Evolutionary conservation across 345 rosid species (phyloP).

Genomic region (Nephelium lappaceum): DNA sequence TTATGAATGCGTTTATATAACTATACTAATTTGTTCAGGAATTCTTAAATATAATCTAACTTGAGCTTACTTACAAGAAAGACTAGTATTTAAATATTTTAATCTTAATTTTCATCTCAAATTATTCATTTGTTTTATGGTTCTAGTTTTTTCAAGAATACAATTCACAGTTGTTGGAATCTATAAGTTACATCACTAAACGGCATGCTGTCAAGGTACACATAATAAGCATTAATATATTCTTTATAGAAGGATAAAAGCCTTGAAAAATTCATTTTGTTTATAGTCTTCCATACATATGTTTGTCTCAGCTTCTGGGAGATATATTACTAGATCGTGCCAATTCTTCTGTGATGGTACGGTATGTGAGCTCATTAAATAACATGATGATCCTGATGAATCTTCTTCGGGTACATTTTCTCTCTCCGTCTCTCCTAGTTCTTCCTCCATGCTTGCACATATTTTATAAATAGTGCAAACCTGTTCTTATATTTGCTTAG

Average conservation of each 20-base stretch:
- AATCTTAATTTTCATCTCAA: neutral
- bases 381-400: constrained; percentile 79
- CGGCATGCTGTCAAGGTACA: constrained; percentile 53
- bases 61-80: neutral
- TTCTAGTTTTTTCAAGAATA: constrained; percentile 52
- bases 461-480: neutral
- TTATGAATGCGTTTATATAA: no score
- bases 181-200: constrained; percentile 47
- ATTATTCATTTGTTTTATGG: neutral
- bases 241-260: neutral
- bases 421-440: neutral
- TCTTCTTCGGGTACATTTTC: constrained; percentile 58
- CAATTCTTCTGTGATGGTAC: constrained; percentile 61
- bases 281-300: neutral
- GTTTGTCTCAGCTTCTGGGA: constrained; percentile 43
- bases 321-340: constrained; percentile 66
- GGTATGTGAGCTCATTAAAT: constrained; percentile 65
- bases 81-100: neutral
- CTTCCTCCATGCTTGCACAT: neutral
- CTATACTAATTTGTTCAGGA: neutral
- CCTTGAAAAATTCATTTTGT: neutral
- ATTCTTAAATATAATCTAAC: neutral
- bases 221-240: neutral
- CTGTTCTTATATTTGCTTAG: neutral
- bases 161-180: constrained; percentile 43